Base-by-base conservation (phyloP, 139 green algal species). In the Dunaliella sp. region DNA sequence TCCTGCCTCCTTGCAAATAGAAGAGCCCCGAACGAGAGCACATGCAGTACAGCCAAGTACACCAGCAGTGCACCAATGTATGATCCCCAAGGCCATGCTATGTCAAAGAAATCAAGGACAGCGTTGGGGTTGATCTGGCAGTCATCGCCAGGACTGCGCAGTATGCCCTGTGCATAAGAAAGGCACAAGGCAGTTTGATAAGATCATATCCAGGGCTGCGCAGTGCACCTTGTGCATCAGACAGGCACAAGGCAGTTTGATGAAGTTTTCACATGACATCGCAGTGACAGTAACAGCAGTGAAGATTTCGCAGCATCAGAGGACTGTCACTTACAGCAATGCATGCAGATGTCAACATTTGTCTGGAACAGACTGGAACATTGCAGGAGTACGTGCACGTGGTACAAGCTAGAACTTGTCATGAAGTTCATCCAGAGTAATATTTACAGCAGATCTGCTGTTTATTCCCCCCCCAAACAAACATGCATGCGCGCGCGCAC, bases 21-120 rank as follows among this genome's bases (percentile, higher is more conserved):
- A 1, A 81, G 76, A 2, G 76, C 76, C 1, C n/a, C 76, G 2
- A 81, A 89, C 16, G 79, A 89, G n/a, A 85, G 35, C 1, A 86
- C 12, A 34, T 90, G 87, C 36, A 89, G n/a, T 22, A 82, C 82
- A 16, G 3, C 87, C 74, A 90, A 83, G 83, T 92, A 92, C 12
- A 74, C 85, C 76, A 84, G 26, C 73, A 92, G 76, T 37, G 89
- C 85, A 12, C 77, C 78, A 24, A 83, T 77, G 57, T 84, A 84
- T 2, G 34, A 33, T 28, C 75, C 82, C 48, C 90, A 90, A 31
- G 78, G 74, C 38, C 80, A n/a, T 1, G 26, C n/a, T 31, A 88
- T 78, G 2, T 79, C 80, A 73, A 88, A 92, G 83, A 90, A 88
- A n/a, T 30, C 12, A 59, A 85, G 81, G 32, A 92, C 36, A 21